Evolutionary conservation across 176 grass and related monocot species (phyloP).

Genomic region (Neostapfia colusana): DNA sequence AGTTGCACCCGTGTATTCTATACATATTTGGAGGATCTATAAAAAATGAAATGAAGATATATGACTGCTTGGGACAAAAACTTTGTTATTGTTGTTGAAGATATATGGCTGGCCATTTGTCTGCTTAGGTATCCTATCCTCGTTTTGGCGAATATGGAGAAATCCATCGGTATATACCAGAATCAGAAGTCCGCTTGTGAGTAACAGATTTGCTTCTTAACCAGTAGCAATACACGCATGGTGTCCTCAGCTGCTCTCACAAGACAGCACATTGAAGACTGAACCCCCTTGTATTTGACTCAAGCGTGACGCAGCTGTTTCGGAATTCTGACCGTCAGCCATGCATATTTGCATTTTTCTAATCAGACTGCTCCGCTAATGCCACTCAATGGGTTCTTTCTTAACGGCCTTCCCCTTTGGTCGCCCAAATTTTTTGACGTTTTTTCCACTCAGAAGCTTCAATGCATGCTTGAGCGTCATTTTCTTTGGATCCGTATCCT

Average conservation of each 20-base stretch:
- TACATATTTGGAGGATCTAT: constrained; percentile 10
- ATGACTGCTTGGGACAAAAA: too few relatives aligned
- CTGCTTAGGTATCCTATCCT: background rate
- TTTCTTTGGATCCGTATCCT: constrained; percentile 54
- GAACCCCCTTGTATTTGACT: background rate
- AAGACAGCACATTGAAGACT: background rate
- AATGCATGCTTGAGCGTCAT: constrained; percentile 64
- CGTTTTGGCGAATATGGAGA: background rate
- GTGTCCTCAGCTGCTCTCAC: background rate
- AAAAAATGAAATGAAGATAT: constrained; percentile 19
- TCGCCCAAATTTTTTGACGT: constrained; percentile 68
- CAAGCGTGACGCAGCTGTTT: background rate
- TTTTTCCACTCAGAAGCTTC: constrained; percentile 71
- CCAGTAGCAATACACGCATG: background rate
- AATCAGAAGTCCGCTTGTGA: background rate
- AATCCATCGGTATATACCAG: background rate
- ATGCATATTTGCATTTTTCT: background rate
- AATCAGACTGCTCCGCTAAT: constrained; percentile 12
- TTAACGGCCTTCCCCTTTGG: constrained; percentile 46
- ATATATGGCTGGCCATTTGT: background rate
- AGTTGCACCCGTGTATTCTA: background rate
- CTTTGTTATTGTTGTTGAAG: too few relatives aligned
- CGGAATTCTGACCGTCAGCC: constrained; percentile 18
- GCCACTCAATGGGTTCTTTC: constrained; percentile 48
- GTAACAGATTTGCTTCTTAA: background rate